Conservation (phyloP, 768 basidiomycete genomes). For the Hygrocybe coccinea region DNA sequence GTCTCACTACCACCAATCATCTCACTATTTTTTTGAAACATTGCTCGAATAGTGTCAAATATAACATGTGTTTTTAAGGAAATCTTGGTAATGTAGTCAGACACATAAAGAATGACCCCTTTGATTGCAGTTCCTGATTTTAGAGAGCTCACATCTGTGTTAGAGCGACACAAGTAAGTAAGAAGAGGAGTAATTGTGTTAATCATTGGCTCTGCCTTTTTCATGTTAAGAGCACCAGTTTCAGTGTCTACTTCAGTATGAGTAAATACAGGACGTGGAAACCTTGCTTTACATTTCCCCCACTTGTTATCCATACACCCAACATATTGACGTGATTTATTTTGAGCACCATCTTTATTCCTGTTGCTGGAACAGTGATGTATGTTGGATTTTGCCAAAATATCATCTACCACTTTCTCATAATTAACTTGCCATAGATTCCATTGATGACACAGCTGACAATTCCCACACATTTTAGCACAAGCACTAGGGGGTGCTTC, state of each 20-base stretch:
- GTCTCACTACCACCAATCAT: slow-evolving; percentile 20
- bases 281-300: slow-evolving; percentile 28
- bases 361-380: slow-evolving; percentile 17
- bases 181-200: too few relatives aligned
- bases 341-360: slow-evolving; percentile 27
- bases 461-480: slow-evolving; percentile 27
- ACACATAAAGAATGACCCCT: slow-evolving; percentile 26
- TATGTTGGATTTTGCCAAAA: slow-evolving; percentile 15
- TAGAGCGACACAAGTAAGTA: too few relatives aligned
- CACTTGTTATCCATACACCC: slow-evolving; percentile 26
- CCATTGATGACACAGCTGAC: slow-evolving; percentile 21
- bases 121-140: slow-evolving; percentile 6
- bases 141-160: too few relatives aligned
- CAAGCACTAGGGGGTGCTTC: slow-evolving; percentile 16
- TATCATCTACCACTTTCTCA: slow-evolving; percentile 15
- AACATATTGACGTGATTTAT: slow-evolving; percentile 8
- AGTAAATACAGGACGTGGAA: slow-evolving; percentile 24
- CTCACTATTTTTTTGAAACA: slow-evolving; percentile 22
- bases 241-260: slow-evolving; percentile 24
- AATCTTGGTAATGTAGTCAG: slow-evolving; percentile 28
- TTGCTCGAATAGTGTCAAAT: slow-evolving; percentile 24
- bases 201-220: slow-evolving; percentile 28
- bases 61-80: slow-evolving; percentile 24
- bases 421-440: slow-evolving; percentile 14
- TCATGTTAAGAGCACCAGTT: slow-evolving; percentile 23